These are phyloP conservation scores for Phallus indusiatus DNA, from an alignment of 768 basidiomycete genomes.

Conservation along the genomic window DNA sequence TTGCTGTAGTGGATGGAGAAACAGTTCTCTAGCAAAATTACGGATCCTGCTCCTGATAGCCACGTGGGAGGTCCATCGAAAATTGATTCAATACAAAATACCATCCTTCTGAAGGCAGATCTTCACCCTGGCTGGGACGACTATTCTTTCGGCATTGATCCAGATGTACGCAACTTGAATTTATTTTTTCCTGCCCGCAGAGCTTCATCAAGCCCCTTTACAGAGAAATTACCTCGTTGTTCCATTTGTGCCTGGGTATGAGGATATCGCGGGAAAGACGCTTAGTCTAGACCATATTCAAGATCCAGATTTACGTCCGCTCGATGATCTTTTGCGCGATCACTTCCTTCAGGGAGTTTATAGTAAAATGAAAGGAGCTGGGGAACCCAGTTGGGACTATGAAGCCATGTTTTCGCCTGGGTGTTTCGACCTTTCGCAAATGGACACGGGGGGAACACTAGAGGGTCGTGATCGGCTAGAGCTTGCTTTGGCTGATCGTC, in stretches of 20 bases:
- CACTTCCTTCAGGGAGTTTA: conserved; percentile 25
- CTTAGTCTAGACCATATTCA: conserved; percentile 23
- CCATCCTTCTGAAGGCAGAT: conserved; percentile 19
- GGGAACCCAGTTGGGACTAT: conserved; percentile 20
- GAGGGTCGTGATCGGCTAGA: conserved; percentile 20
- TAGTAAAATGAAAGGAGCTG: conserved; percentile 25
- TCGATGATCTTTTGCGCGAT: conserved; percentile 26
- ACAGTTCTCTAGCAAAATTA: conserved; percentile 14
- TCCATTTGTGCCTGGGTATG: conserved; percentile 19
- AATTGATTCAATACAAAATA: conserved; percentile 20
- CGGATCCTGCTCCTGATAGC: not conserved
- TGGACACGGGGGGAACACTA: conserved; percentile 16
- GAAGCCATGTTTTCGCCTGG: not conserved
- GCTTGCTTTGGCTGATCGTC: conserved; percentile 18
- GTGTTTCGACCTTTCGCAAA: conserved; percentile 16
- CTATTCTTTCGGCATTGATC: conserved; percentile 20
- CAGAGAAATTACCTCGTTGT: conserved; percentile 24
- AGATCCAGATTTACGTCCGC: conserved; percentile 21
- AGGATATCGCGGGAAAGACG: conserved; percentile 18
- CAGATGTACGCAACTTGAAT: conserved; percentile 15
- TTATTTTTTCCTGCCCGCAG: too few species aligned
- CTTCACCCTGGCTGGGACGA: conserved; percentile 19
- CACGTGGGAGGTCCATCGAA: conserved; percentile 13
- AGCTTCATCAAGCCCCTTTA: not conserved
- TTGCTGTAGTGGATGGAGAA: conserved; percentile 15